Base-by-base conservation (phyloP, 2,329 filamentous ascomycete genomes). In the Coniochaeta ligniaria region DNA sequence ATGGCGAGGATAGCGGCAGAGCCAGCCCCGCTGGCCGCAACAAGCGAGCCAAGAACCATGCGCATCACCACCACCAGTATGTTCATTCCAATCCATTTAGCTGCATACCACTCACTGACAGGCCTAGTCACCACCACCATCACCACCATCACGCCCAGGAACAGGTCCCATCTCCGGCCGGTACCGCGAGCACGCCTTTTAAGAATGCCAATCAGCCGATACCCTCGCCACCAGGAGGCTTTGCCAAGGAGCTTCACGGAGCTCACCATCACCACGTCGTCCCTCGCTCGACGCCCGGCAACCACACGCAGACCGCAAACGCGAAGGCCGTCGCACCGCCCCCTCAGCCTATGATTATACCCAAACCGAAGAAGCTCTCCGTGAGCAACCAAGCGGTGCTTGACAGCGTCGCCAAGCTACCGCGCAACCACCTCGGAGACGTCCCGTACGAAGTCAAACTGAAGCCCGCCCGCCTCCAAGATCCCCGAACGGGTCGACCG, bases 361-460 rank as follows among this genome's bases (percentile, higher is more conserved):
- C 85, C 61, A 87, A 88, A 69, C 80, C 86, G 7, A 87, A 86
- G 63, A 85, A 84, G 2, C 7, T 57, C 11, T 84, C 82, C 17
- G 81, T 96, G 26, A 83, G 83, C 11, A 90, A 89, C 1, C 82
- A 89, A 63, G 81, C 84, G 0, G 84, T 96, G 0, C 73, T 96
- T 14, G 86, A 92, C 1, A 87, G 85, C 33, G 86, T 94, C 4
- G 81, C 87, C 0, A 77, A 88, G 61, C 80, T 85, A 20, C 89
- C 91, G 9, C 88, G 92, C 11, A 83, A 86, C 60, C 92, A 97
- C 70, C 83, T 98, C 2, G 94, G 94, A 36, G 91, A 92, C 61
- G 89, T 91, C 4, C 79, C 96, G 16, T 98, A 98, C 71, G 82
- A 89, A 57, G 85, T 91, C 0, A 82, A 78, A 6, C 78, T 96